Conservation (phyloP, 23 red algal species). For the Gracilaria domingensis region DNA sequence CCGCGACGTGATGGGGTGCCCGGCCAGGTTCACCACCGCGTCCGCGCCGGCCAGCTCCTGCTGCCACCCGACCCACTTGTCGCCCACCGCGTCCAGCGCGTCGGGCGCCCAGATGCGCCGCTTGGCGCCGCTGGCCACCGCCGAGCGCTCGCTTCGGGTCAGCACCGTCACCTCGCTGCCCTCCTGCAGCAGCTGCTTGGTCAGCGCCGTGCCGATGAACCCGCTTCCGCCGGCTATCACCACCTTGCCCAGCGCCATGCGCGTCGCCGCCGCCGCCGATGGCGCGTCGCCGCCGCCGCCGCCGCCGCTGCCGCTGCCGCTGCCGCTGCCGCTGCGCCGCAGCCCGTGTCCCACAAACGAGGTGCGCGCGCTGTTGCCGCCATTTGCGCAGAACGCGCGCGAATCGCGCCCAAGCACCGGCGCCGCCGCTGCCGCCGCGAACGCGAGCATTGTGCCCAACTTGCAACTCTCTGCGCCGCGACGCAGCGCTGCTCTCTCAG, state of each 20-base stretch:
- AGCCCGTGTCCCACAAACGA: no score
- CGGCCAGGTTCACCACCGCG: slow-evolving; percentile 92
- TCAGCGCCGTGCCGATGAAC: slow-evolving; percentile 86
- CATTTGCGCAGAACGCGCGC: no score
- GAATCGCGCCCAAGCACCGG: no score
- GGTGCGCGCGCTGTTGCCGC: no score
- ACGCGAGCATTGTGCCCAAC: no score
- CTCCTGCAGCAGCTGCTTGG: slow-evolving; percentile 37
- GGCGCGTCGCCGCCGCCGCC: no score
- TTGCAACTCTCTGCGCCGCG: no score
- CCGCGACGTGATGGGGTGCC: slow-evolving; percentile 67
- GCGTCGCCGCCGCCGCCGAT: no score
- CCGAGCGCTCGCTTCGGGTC: slow-evolving; percentile 30
- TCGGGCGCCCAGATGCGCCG: slow-evolving; percentile 9
- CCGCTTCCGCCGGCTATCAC: slow-evolving; percentile 88
- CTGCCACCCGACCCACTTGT: slow-evolving; percentile 7
- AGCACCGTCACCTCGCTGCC: slow-evolving; percentile 63
- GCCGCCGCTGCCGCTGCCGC: no score
- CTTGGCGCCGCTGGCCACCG: slow-evolving; percentile 6
- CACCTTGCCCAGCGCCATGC: background rate
- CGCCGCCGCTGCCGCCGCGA: no score
- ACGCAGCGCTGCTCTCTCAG: no score
- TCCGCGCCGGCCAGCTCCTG: slow-evolving; percentile 56
- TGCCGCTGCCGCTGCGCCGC: no score
- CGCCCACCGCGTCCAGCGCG: background rate